These are phyloP conservation scores for Calcarisporium arbuscula DNA, from an alignment of 2,329 filamentous ascomycete genomes.

Conservation along the genomic window DNA sequence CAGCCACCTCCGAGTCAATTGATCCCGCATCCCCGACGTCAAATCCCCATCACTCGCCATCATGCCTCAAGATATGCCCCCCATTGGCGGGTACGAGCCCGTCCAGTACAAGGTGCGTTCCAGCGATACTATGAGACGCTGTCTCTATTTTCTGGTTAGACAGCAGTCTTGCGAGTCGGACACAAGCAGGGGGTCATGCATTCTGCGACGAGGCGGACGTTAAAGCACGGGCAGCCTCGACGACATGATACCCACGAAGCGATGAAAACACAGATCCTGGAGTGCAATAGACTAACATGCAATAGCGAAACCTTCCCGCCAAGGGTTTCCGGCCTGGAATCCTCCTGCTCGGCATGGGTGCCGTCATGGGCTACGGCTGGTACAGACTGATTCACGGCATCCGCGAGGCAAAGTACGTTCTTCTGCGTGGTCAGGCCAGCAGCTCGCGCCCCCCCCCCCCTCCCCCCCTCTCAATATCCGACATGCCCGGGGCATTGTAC, in stretches of 20 bases:
- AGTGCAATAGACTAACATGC: too few species aligned
- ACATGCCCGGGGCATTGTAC: neutral
- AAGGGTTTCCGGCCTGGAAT: slow-evolving; percentile 81
- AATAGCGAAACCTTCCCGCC: slow-evolving; percentile 84
- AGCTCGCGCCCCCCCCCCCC: neutral
- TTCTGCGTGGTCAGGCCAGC: too few species aligned
- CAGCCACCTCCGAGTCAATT: slow-evolving; percentile 3
- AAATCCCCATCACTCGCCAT: slow-evolving; percentile 35
- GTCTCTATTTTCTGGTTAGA: too few species aligned
- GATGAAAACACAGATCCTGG: too few species aligned
- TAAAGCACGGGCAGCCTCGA: too few species aligned
- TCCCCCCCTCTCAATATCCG: neutral
- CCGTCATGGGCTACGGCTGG: slow-evolving; percentile 84
- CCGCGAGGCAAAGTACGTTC: slow-evolving; percentile 80
- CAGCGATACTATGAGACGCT: too few species aligned
- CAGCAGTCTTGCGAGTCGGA: too few species aligned
- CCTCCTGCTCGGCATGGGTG: slow-evolving; percentile 69
- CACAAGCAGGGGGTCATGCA: too few species aligned
- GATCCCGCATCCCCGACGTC: slow-evolving; percentile 3
- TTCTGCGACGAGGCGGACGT: too few species aligned
- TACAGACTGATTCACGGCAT: slow-evolving; percentile 78
- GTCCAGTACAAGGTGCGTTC: slow-evolving; percentile 87
- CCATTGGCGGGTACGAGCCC: slow-evolving; percentile 85
- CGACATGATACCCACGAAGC: too few species aligned
- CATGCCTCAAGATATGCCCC: slow-evolving; percentile 98